Evolutionary conservation across 83 land plant species (phyloP).

Genomic region (Picea mariana): DNA sequence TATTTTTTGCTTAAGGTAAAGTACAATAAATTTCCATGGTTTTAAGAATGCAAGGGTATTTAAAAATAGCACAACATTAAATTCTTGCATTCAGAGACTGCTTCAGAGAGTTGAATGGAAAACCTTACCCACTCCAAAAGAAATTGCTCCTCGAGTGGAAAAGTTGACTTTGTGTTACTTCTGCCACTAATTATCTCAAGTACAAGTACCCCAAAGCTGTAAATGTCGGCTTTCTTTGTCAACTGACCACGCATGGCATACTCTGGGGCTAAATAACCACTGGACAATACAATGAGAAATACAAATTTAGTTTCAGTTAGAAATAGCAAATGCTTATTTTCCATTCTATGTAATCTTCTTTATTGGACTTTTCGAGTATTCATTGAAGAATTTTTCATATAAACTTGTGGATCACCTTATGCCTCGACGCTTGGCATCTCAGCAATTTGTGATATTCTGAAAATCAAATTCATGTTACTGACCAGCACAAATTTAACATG

Average conservation of each 20-base stretch:
- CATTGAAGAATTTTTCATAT: background rate
- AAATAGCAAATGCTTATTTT: background rate
- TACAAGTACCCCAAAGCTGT: conserved; percentile 18
- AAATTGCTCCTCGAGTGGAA: background rate
- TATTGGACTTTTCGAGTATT: background rate
- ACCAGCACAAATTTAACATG: background rate
- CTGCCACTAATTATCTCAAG: conserved; percentile 18
- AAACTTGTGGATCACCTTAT: background rate
- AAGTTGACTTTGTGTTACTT: background rate
- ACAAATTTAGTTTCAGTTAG: background rate
- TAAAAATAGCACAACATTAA: too few relatives aligned
- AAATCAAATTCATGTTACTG: background rate
- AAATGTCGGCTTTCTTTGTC: conserved; percentile 14
- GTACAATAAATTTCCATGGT: too few relatives aligned
- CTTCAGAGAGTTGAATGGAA: too few relatives aligned
- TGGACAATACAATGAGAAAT: conserved; percentile 4
- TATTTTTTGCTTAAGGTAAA: too few relatives aligned
- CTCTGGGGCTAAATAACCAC: conserved; percentile 19
- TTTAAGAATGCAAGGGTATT: too few relatives aligned
- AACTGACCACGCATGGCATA: conserved; percentile 17
- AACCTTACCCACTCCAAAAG: conserved; percentile 18
- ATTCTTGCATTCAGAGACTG: too few relatives aligned
- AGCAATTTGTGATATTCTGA: background rate
- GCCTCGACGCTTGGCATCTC: background rate
- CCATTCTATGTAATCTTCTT: background rate